Base-by-base conservation (phyloP, 495 filamentous ascomycete genomes). In the Staphylotrichum longicolle region DNA sequence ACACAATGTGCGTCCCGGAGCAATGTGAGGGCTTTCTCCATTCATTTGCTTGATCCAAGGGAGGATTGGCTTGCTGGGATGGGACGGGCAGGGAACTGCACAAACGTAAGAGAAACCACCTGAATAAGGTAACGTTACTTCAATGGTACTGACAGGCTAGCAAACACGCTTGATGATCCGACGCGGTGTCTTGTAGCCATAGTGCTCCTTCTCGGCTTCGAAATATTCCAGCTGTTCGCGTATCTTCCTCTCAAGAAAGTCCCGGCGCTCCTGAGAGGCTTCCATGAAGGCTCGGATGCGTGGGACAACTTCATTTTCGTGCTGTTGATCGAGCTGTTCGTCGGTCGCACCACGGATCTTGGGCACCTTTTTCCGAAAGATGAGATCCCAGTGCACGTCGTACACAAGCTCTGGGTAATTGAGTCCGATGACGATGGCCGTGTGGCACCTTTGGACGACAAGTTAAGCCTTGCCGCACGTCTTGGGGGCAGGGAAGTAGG, bases 191-290 rank as follows among this genome's bases (percentile, higher is more conserved):
- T 58, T 14, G 20, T n/a, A 41, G 56, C 56, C 56, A 20, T 50
- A 49, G 37, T 58, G 46, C n/a, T 49, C 45, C 56, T 41, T 50
- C 20, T 58, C 56, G 11, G 8, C 33, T 8, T 49, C 56, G 9
- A 58, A 58, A 50, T 14, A 58, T 5, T 49, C 34, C 15, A 49
- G n/a, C 12, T 58, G 56, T n/a, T 58, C 34, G 12, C 20, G 45
- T 30, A 58, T 41, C 56, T 58, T 58, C 45, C 5, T 49, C 20
- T 41, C 56, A 15, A 58, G 10, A 5, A 58, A 58, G 2, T 6
- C 45, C n/a, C 15, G 55, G 10, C 45, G 55, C 7, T 58, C 55
- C 20, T 58, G 15, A 5, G 56, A 58, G 32, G 45, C 56, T 15
- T 49, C 56, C 5, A 58, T 40, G 35, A 58, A 58, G 4, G 45